These are phyloP conservation scores for Astrocystis sublimbata DNA, from an alignment of 495 filamentous ascomycete genomes.

Conservation along the genomic window DNA sequence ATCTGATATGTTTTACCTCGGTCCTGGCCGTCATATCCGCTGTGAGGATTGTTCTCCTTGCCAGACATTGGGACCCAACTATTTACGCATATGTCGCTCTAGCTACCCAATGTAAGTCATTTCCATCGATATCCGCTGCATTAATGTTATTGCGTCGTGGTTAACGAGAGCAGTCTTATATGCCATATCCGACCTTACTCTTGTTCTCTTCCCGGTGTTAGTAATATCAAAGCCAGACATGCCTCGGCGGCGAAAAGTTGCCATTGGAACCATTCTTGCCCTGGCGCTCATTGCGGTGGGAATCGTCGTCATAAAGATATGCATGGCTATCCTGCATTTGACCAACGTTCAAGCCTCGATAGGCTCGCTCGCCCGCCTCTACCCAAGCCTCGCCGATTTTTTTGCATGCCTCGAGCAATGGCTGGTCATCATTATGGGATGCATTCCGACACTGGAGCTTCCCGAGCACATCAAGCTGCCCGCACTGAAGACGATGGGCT, in stretches of 20 bases:
- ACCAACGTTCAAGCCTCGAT: not conserved
- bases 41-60: not conserved
- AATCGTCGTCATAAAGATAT: not conserved
- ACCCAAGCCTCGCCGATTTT: not conserved
- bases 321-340: not conserved
- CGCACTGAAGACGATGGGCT: no score
- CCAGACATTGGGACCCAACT: not conserved
- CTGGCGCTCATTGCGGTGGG: conserved; percentile 8
- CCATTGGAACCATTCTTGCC: conserved; percentile 1
- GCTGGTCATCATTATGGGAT: conserved; percentile 27
- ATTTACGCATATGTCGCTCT: not conserved
- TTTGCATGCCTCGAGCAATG: conserved; percentile 13
- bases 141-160: no score
- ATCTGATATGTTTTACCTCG: not conserved
- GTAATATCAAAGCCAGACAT: conserved; percentile 28
- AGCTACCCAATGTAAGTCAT: not conserved
- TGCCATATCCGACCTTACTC: conserved; percentile 21
- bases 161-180: not conserved
- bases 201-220: conserved; percentile 19
- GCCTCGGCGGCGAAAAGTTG: conserved; percentile 14
- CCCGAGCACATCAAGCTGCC: not conserved
- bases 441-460: conserved; percentile 19
- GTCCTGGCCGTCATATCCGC: not conserved
- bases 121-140: not conserved
- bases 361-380: not conserved